These are phyloP conservation scores for Xylaria palmicola DNA, from an alignment of 495 filamentous ascomycete genomes.

Conservation along the genomic window DNA sequence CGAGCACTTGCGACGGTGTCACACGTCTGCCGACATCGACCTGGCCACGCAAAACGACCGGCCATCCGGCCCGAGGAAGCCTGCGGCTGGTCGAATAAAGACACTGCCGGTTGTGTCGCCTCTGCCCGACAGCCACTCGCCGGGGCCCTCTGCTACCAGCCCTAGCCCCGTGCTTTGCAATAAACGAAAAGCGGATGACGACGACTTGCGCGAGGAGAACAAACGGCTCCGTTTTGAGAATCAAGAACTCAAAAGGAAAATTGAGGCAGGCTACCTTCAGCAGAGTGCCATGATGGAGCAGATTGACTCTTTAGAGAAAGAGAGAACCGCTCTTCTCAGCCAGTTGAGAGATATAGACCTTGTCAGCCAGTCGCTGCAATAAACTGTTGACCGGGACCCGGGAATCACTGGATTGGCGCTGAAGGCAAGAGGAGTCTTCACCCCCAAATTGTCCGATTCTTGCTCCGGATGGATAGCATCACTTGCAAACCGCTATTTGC, in stretches of 20 bases:
- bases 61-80: not conserved
- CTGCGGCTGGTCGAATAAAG: not conserved
- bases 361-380: not conserved
- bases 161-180: not conserved
- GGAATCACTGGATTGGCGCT: not conserved
- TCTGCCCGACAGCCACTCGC: not conserved
- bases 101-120: not conserved
- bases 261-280: slow-evolving; percentile 14
- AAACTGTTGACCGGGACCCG: not conserved
- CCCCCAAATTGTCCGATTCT: too few relatives aligned
- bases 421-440: too few relatives aligned
- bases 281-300: slow-evolving; percentile 18
- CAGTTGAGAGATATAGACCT: not conserved
- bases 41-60: not conserved
- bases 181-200: slow-evolving; percentile 34
- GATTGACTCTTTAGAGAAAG: slow-evolving; percentile 10
- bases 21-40: slow-evolving; percentile 39
- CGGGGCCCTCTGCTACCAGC: not conserved
- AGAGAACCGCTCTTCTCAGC: slow-evolving; percentile 1
- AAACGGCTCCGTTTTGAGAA: slow-evolving; percentile 50
- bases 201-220: slow-evolving; percentile 53
- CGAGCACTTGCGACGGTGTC: slow-evolving; percentile 82
- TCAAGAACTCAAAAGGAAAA: slow-evolving; percentile 14
- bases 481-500: too few relatives aligned
- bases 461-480: too few relatives aligned